Evolutionary conservation across 495 filamentous ascomycete species (phyloP).

Genomic region (Achaetomiella virescens): DNA sequence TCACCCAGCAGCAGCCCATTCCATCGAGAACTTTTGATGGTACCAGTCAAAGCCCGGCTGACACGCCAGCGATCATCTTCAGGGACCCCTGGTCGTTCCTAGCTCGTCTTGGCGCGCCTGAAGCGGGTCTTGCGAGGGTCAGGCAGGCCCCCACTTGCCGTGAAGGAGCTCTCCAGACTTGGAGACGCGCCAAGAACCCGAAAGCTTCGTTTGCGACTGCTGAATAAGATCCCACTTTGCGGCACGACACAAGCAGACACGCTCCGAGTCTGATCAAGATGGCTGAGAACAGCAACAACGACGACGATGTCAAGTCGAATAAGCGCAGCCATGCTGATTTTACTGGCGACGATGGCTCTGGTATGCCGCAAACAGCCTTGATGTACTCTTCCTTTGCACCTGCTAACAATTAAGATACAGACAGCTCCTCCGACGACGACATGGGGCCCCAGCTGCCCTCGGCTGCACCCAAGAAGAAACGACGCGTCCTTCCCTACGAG

Average conservation of each 20-base stretch:
- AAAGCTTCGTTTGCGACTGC: neutral
- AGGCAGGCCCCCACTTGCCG: constrained; percentile 1
- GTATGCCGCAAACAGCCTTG: constrained; percentile 20
- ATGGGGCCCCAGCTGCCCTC: constrained; percentile 83
- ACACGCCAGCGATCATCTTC: too few relatives aligned
- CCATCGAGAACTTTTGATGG: too few relatives aligned
- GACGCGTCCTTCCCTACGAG: constrained; percentile 84
- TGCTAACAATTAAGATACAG: constrained; percentile 28
- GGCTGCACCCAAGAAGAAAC: constrained; percentile 78
- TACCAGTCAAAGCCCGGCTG: too few relatives aligned
- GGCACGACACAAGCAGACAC: neutral
- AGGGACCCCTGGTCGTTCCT: too few relatives aligned
- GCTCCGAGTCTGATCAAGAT: constrained; percentile 2
- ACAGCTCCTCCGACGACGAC: constrained; percentile 84
- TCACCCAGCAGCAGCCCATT: too few relatives aligned
- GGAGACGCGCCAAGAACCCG: neutral
- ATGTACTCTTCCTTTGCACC: neutral
- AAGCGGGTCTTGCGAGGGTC: too few relatives aligned
- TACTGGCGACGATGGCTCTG: constrained; percentile 34
- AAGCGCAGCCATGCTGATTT: constrained; percentile 45
- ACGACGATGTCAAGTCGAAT: constrained; percentile 32
- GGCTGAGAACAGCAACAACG: constrained; percentile 18
- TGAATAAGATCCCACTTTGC: neutral
- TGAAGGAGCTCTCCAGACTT: constrained; percentile 3
- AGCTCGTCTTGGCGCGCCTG: too few relatives aligned